Conservation (phyloP, 2,329 filamentous ascomycete species). For the Claviceps humidiphila region DNA sequence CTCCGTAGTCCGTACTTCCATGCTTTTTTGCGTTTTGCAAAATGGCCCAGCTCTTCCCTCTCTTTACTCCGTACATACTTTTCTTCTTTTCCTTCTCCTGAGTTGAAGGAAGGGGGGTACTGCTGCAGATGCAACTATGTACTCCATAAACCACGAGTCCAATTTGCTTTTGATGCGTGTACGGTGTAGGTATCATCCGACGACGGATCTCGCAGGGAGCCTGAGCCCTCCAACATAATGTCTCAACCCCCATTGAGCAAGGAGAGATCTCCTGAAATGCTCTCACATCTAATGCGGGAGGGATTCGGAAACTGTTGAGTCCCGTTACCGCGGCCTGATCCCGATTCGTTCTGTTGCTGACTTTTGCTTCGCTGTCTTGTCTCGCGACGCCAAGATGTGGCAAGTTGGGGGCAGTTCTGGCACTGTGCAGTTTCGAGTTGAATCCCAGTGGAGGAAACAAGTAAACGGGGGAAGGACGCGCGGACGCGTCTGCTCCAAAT, state of each 20-base stretch:
- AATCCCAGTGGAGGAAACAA: not conserved
- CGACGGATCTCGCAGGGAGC: not conserved
- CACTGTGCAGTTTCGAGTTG: not conserved
- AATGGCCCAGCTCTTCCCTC: too few relatives aligned
- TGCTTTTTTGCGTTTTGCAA: too few relatives aligned
- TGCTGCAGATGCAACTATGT: too few relatives aligned
- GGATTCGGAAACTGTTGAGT: not conserved
- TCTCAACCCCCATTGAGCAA: not conserved
- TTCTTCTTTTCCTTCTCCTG: not conserved
- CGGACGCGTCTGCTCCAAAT: not conserved
- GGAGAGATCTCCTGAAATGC: not conserved
- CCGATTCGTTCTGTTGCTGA: too few relatives aligned
- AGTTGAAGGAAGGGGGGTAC: not conserved
- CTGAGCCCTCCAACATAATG: not conserved
- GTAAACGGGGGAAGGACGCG: not conserved
- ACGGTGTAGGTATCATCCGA: not conserved
- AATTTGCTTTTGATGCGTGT: not conserved
- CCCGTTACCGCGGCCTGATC: too few relatives aligned
- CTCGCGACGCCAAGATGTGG: not conserved
- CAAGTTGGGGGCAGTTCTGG: not conserved
- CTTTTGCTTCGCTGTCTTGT: not conserved
- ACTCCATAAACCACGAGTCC: not conserved
- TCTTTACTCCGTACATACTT: too few relatives aligned
- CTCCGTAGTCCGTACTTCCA: too few relatives aligned
- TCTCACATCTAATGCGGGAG: not conserved